These are phyloP conservation scores for Hirschioporus abietinus DNA, from an alignment of 768 basidiomycete species.

Conservation along the genomic window DNA sequence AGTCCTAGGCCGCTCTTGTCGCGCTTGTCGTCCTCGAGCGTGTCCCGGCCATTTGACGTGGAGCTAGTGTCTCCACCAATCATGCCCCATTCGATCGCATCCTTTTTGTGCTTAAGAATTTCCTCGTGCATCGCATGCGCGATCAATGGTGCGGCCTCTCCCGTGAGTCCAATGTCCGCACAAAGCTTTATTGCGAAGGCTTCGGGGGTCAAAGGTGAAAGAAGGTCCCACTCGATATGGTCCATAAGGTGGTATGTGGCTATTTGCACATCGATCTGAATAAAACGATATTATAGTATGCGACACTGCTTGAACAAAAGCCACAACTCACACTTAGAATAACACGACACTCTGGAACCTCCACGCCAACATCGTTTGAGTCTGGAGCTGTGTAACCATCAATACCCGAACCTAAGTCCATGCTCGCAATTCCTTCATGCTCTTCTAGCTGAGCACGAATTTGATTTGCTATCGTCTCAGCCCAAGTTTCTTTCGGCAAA, in stretches of 20 bases:
- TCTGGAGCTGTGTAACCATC: constrained; percentile 18
- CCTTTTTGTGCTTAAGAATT: constrained; percentile 90
- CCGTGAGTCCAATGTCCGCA: constrained; percentile 79
- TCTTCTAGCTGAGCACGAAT: constrained; percentile 92
- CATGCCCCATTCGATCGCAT: constrained; percentile 92
- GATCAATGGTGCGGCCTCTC: constrained; percentile 84
- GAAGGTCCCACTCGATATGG: constrained; percentile 98
- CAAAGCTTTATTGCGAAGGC: constrained; percentile 76
- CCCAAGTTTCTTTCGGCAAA: constrained; percentile 61
- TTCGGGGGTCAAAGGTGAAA: constrained; percentile 87
- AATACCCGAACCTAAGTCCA: constrained; percentile 61
- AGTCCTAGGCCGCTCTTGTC: constrained; percentile 50
- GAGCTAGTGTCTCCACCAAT: constrained; percentile 51
- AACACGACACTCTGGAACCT: constrained; percentile 73
- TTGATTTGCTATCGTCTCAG: constrained; percentile 74
- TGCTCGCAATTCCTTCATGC: constrained; percentile 71
- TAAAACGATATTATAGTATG: constrained; percentile 1
- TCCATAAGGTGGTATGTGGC: constrained; percentile 87
- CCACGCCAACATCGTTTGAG: constrained; percentile 35
- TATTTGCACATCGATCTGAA: constrained; percentile 94
- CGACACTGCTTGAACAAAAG: constrained; percentile 7
- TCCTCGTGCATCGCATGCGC: constrained; percentile 95
- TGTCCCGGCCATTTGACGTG: constrained; percentile 21
- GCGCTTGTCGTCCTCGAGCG: constrained; percentile 26
- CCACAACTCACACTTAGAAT: constrained; percentile 62